phyloP scores from a whole-genome alignment of 2,329 filamentous ascomycete genomes.

The Ophiosphaerella narmari region DNA sequence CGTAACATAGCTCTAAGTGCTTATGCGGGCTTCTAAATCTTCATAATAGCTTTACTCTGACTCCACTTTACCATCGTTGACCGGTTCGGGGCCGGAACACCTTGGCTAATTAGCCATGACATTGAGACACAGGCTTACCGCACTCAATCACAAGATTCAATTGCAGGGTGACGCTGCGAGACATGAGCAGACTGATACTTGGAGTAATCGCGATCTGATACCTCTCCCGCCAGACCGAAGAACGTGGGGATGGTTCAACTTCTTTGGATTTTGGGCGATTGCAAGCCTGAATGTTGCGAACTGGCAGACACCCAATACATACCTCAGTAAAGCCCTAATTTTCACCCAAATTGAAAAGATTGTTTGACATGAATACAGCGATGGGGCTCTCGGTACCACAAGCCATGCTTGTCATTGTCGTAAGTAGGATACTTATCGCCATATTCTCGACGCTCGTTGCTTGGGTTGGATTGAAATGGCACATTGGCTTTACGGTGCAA shows the following conservation, averaged over 20 bases:
- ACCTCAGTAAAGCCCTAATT: slow-evolving; percentile 39
- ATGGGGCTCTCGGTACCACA: slow-evolving; percentile 56
- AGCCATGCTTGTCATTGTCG: slow-evolving; percentile 54
- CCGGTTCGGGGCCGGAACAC: not conserved
- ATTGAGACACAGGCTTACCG: slow-evolving; percentile 16
- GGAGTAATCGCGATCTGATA: slow-evolving; percentile 47
- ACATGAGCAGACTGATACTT: slow-evolving; percentile 53
- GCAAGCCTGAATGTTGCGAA: slow-evolving; percentile 50
- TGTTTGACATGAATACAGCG: slow-evolving; percentile 22
- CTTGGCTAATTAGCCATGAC: slow-evolving; percentile 6
- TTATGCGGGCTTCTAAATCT: no score
- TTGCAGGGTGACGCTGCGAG: slow-evolving; percentile 48
- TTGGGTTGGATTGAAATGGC: slow-evolving; percentile 56
- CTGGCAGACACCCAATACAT: slow-evolving; percentile 56
- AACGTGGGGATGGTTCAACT: slow-evolving; percentile 51
- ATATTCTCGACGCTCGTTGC: slow-evolving; percentile 53
- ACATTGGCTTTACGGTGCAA: slow-evolving; percentile 57
- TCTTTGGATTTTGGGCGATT: slow-evolving; percentile 51
- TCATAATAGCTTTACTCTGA: no score
- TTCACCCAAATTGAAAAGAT: not conserved
- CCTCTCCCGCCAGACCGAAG: slow-evolving; percentile 45
- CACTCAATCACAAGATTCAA: slow-evolving; percentile 38
- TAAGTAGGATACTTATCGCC: slow-evolving; percentile 50
- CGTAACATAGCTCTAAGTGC: no score
- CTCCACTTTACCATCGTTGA: no score